A percentile compares a stretch with the other conserved stretches of the same genome.
Conservation (phyloP, 352 stramenopile species). For the Pilasporangium apinafurcum region DNA sequence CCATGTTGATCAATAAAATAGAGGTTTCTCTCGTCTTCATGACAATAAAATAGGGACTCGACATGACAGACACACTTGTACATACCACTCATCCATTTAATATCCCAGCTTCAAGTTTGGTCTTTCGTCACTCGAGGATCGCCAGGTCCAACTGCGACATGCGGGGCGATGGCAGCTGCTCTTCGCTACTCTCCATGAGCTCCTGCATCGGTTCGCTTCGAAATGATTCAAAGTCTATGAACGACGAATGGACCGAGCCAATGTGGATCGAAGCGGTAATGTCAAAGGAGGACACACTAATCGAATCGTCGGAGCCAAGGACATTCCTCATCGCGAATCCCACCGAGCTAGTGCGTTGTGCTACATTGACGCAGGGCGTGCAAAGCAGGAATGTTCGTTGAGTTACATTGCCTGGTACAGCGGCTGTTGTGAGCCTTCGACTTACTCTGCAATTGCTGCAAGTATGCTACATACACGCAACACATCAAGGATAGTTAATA, state of each 20-base stretch:
- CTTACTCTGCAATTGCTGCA: slow-evolving; percentile 27
- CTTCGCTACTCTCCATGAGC: too few species aligned
- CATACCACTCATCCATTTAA: too few species aligned
- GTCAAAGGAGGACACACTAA: slow-evolving; percentile 1
- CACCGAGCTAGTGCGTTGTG: slow-evolving; percentile 18
- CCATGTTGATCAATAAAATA: too few species aligned
- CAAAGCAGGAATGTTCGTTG: slow-evolving; percentile 28
- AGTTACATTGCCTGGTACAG: slow-evolving; percentile 10
- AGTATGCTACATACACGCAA: slow-evolving; percentile 12
- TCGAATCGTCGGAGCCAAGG: background rate
- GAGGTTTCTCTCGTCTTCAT: too few species aligned
- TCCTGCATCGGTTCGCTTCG: too few species aligned
- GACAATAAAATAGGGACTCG: too few species aligned
- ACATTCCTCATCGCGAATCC: slow-evolving; percentile 22
- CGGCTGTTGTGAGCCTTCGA: slow-evolving; percentile 29
- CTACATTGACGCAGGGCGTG: slow-evolving; percentile 24
- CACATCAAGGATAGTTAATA: background rate
- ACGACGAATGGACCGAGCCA: background rate
- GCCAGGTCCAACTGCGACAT: too few species aligned
- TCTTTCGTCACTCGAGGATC: too few species aligned
- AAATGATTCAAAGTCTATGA: too few species aligned
- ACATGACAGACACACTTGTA: too few species aligned
- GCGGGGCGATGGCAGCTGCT: too few species aligned
- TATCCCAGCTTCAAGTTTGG: too few species aligned
- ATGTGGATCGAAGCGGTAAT: slow-evolving; percentile 2